Percentiles rank a stretch among this genome's conserved stretches.
These are phyloP conservation scores for Pseudozyma pruni DNA, from an alignment of 1,284 basidiomycete genomes.

Conservation along the genomic window DNA sequence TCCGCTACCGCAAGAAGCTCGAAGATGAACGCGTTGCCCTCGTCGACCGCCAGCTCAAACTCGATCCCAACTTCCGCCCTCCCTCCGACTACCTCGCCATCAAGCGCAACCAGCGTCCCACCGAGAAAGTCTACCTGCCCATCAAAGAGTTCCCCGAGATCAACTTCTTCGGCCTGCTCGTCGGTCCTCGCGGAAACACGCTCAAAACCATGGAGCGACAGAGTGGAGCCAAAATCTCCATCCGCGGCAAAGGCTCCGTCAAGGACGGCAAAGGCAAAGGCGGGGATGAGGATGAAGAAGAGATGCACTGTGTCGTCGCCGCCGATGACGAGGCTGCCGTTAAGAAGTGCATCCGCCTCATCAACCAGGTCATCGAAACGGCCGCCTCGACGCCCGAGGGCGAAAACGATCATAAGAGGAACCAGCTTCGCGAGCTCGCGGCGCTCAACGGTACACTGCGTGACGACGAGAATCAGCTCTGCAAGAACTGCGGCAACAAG, in stretches of 20 bases:
- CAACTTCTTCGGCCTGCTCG: conserved; percentile 98
- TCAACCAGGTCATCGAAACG: conserved; percentile 98
- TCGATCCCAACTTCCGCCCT: conserved; percentile 95
- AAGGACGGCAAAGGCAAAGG: conserved; percentile 97
- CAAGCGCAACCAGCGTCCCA: conserved; percentile 80
- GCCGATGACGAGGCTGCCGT: conserved; percentile 94
- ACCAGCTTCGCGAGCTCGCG: conserved; percentile 96
- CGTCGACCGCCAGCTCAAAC: conserved; percentile 94
- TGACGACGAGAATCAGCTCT: conserved; percentile 99
- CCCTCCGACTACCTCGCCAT: conserved; percentile 87
- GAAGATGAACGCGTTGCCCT: conserved; percentile 95
- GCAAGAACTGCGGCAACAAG: conserved; percentile 95
- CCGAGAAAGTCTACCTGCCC: conserved; percentile 97
- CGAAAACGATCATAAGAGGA: conserved; percentile 99
- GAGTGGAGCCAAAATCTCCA: conserved; percentile 97
- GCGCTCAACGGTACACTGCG: conserved; percentile 97
- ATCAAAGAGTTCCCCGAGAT: conserved; percentile 99
- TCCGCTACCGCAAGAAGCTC: conserved; percentile 95
- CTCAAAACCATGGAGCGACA: conserved; percentile 99
- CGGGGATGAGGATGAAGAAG: conserved; percentile 93
- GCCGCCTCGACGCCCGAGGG: conserved; percentile 98
- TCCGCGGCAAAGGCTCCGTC: conserved; percentile 96
- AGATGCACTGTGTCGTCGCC: conserved; percentile 96
- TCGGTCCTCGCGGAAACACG: conserved; percentile 97
- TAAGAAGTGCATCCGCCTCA: conserved; percentile 86